These are phyloP conservation scores for Chlamydomonas applanata DNA, from an alignment of 139 green algal species.

Conservation along the genomic window DNA sequence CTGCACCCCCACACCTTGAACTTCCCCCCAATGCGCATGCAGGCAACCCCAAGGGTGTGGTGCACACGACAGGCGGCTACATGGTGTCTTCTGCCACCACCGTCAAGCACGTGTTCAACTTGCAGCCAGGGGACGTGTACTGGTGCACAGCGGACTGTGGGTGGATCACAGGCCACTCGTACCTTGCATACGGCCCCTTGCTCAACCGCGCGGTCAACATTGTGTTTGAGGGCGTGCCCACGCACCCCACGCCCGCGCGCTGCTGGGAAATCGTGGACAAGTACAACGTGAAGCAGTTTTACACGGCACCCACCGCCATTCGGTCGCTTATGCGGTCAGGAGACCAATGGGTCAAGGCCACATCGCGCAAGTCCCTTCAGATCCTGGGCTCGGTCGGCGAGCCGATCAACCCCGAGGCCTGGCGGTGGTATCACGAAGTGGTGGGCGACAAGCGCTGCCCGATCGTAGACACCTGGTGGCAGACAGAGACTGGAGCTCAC, in stretches of 20 bases:
- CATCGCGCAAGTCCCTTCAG: constrained; percentile 61
- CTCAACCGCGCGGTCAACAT: constrained; percentile 82
- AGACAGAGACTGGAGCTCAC: constrained; percentile 91
- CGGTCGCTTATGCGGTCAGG: constrained; percentile 77
- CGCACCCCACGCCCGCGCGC: constrained; percentile 80
- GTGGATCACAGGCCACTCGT: constrained; percentile 91
- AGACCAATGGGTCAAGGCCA: constrained; percentile 54
- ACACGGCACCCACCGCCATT: constrained; percentile 95
- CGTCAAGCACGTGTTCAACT: constrained; percentile 85
- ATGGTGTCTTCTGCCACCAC: constrained; percentile 71
- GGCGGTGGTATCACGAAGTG: constrained; percentile 91
- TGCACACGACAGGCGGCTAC: constrained; percentile 89
- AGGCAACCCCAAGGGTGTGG: constrained; percentile 94
- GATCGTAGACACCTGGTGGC: constrained; percentile 94
- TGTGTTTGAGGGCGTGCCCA: constrained; percentile 94
- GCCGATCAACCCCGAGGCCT: constrained; percentile 98
- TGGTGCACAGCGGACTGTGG: constrained; percentile 97
- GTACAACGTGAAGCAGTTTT: constrained; percentile 87
- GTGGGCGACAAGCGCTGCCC: constrained; percentile 68
- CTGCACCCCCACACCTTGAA: background rate
- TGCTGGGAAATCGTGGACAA: constrained; percentile 93
- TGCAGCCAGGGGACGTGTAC: constrained; percentile 83
- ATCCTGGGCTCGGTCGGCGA: constrained; percentile 95
- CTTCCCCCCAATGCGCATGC: constrained; percentile 11
- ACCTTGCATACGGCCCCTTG: constrained; percentile 86